phyloP scores from a whole-genome alignment of 2,329 filamentous ascomycete genomes.

The Hypocrella siamensis region DNA sequence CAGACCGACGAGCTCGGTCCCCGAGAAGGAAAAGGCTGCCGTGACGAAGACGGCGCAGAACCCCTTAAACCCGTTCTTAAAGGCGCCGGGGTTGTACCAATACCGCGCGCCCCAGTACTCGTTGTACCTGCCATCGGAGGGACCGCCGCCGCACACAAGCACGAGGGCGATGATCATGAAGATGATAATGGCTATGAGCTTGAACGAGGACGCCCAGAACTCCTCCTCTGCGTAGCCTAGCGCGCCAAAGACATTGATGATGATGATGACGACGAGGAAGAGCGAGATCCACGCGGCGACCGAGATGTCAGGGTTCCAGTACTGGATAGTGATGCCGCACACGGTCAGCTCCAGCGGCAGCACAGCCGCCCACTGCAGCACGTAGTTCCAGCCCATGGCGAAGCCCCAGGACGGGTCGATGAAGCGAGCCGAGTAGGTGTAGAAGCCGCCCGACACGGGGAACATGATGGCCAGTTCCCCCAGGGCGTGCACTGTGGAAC shows the following conservation, averaged over 20 bases:
- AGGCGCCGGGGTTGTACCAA: slow-evolving; percentile 37
- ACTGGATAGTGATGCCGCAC: slow-evolving; percentile 32
- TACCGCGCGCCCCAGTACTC: slow-evolving; percentile 33
- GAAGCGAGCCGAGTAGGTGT: slow-evolving; percentile 41
- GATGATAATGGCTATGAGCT: slow-evolving; percentile 36
- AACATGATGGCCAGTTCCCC: slow-evolving; percentile 43
- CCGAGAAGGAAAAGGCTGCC: slow-evolving; percentile 57
- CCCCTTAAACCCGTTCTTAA: slow-evolving; percentile 60
- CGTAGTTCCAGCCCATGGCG: slow-evolving; percentile 34
- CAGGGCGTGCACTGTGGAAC: slow-evolving; percentile 31
- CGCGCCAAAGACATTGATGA: slow-evolving; percentile 36
- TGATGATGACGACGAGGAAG: slow-evolving; percentile 27
- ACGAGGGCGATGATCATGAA: slow-evolving; percentile 46
- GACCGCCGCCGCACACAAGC: slow-evolving; percentile 43
- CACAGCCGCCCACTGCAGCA: slow-evolving; percentile 31
- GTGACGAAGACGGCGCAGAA: slow-evolving; percentile 59
- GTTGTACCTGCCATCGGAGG: slow-evolving; percentile 25
- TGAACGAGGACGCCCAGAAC: slow-evolving; percentile 34
- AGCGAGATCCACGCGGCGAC: slow-evolving; percentile 33
- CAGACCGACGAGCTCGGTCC: slow-evolving; percentile 47
- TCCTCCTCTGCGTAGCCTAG: slow-evolving; percentile 35
- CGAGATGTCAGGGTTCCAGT: slow-evolving; percentile 29
- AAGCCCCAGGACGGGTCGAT: slow-evolving; percentile 43
- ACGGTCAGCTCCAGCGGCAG: slow-evolving; percentile 32
- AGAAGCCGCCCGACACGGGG: slow-evolving; percentile 45